Evolutionary conservation across 345 rosid species (phyloP).

Genomic region (Syzygium aromaticum): DNA sequence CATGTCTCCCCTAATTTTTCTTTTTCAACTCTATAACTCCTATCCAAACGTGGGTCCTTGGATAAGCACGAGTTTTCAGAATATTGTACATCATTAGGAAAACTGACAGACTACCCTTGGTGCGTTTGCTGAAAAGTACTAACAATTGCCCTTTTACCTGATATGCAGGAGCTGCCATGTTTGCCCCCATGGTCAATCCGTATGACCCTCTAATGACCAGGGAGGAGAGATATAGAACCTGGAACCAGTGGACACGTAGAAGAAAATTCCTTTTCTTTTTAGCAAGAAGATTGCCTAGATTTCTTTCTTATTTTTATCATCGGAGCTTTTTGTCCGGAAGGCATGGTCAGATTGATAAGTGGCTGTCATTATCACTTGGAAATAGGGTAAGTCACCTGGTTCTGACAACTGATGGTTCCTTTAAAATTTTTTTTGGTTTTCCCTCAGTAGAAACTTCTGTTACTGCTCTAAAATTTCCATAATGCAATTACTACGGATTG

Average conservation of each 20-base stretch:
- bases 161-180: slow-evolving; percentile 49
- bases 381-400: slow-evolving; percentile 33
- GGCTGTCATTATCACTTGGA: slow-evolving; percentile 53
- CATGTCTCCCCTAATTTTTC: background rate
- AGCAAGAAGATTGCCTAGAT: slow-evolving; percentile 47
- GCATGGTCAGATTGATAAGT: slow-evolving; percentile 54
- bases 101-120: background rate
- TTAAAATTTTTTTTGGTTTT: background rate
- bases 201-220: slow-evolving; percentile 51
- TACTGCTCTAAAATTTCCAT: background rate
- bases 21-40: background rate
- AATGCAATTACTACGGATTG: background rate
- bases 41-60: background rate
- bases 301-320: slow-evolving; percentile 40
- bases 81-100: background rate
- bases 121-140: background rate
- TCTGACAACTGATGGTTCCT: background rate
- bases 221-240: slow-evolving; percentile 35
- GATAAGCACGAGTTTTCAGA: background rate
- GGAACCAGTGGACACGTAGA: slow-evolving; percentile 48
- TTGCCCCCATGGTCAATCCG: slow-evolving; percentile 70
- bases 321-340: slow-evolving; percentile 53
- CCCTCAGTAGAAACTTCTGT: background rate
- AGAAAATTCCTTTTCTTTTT: slow-evolving; percentile 55
- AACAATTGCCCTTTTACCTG: background rate